Evolutionary conservation across 140 eudicot genomes (phyloP), one percentile per base, ranked within the genome.

Genomic region (Cichorium intybus): DNA sequence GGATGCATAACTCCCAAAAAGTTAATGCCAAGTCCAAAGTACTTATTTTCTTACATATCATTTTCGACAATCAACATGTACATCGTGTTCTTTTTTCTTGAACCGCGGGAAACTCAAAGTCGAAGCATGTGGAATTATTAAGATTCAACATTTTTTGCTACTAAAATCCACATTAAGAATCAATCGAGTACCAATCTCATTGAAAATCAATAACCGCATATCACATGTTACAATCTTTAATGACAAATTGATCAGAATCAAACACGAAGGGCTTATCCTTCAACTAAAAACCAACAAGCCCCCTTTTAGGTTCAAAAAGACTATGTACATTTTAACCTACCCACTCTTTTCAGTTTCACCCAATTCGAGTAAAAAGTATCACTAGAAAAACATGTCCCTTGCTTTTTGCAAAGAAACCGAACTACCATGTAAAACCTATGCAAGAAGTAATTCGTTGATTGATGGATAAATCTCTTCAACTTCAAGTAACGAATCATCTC

Each of bases 261-360:
- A 83, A 57, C 60, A 24, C 48, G 69, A 70, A 66, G 79, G 75
- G 73, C 84, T 80, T 68, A 54, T 77, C 80, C 70, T 39, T 31
- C 41, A 68, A 45, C 28, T 49, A 71, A 81, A 75, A 77, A 67
- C 27, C 41, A 48, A 49, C 15, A 74, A 68, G 74, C 81, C 82
- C 76, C 24, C 62, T 76, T 72, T 74, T 64, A 59, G 74, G 62
- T 57, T n/a, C 20, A 34, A 54, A 62, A 46, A 4, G 29, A 64
- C 23, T 65, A 64, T 47, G 37, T 49, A 31, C 46, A 62, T 57
- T 60, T 78, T 51, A n/a, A 60, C 57, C 57, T 60, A 41, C 37
- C 49, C 18, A 20, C 56, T 6, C 18, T 8, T 15, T n/a, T n/a
- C n/a, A n/a, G n/a, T n/a, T n/a, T 29, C 47, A 48, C 43, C 28